phyloP scores from a whole-genome alignment of 2,329 filamentous ascomycete species.

The Venturia oleaginea region DNA sequence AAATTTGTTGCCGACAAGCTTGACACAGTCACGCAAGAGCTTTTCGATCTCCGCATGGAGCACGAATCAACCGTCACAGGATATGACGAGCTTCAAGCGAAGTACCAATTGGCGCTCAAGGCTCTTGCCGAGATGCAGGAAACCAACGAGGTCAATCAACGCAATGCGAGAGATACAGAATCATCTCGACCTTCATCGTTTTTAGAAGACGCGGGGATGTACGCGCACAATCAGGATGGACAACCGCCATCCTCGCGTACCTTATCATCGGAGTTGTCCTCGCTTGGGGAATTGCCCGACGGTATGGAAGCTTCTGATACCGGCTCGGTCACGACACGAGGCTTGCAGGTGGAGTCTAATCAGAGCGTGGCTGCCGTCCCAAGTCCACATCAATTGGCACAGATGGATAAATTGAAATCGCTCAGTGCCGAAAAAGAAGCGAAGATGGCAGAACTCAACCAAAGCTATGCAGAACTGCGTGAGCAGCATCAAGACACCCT shows the following conservation, averaged over 20 bases:
- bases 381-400: constrained; percentile 20
- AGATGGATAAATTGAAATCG: constrained; percentile 58
- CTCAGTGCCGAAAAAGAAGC: constrained; percentile 69
- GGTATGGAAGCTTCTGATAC: constrained; percentile 31
- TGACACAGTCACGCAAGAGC: constrained; percentile 81
- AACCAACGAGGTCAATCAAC: constrained; percentile 64
- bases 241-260: constrained; percentile 76
- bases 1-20: constrained; percentile 88
- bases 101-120: constrained; percentile 83
- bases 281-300: constrained; percentile 61
- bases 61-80: constrained; percentile 78
- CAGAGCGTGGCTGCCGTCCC: constrained; percentile 17
- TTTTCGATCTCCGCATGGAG: constrained; percentile 81
- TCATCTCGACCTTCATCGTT: constrained; percentile 69
- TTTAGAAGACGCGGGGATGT: constrained; percentile 65
- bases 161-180: constrained; percentile 3
- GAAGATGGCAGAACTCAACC: constrained; percentile 61
- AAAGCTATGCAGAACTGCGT: constrained; percentile 77
- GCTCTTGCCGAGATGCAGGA: constrained; percentile 80
- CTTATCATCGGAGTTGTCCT: constrained; percentile 89
- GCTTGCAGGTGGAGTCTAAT: constrained; percentile 20
- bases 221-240: constrained; percentile 56
- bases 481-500: constrained; percentile 72
- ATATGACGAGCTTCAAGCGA: constrained; percentile 70
- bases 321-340: constrained; percentile 40